A percentile compares a stretch with the other conserved stretches of the same genome.
Evolutionary conservation across 108 stramenopile genomes (phyloP).

Genomic region (Nitzschia sp.): DNA sequence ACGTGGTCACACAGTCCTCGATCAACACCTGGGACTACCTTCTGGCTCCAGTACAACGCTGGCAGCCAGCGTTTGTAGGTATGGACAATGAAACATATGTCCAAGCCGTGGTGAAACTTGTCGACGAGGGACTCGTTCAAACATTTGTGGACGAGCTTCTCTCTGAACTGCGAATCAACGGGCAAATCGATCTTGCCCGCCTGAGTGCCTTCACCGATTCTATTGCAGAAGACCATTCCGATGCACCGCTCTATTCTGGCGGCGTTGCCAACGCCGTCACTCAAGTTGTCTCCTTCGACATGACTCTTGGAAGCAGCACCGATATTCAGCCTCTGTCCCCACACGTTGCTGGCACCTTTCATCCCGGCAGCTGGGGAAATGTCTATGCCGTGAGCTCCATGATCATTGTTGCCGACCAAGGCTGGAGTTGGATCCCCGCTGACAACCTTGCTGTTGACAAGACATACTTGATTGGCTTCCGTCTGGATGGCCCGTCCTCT

Average conservation of each 20-base stretch:
- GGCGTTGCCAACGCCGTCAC: slow-evolving; percentile 24
- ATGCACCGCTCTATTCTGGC: neutral
- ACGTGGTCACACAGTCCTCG: slow-evolving; percentile 32
- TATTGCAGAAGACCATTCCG: slow-evolving; percentile 8
- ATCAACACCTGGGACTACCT: slow-evolving; percentile 24
- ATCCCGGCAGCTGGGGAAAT: slow-evolving; percentile 23
- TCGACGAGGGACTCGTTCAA: slow-evolving; percentile 31
- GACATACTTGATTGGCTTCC: slow-evolving; percentile 42
- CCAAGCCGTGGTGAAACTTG: slow-evolving; percentile 8
- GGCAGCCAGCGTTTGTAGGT: slow-evolving; percentile 19
- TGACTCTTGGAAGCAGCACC: neutral
- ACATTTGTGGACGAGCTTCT: slow-evolving; percentile 23
- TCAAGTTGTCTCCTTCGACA: slow-evolving; percentile 34
- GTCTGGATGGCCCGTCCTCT: slow-evolving; percentile 37
- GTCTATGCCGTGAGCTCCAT: slow-evolving; percentile 40
- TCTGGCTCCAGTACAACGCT: slow-evolving; percentile 29
- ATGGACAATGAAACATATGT: slow-evolving; percentile 39
- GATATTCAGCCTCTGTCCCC: neutral
- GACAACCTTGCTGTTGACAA: slow-evolving; percentile 7
- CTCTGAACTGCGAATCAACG: slow-evolving; percentile 18
- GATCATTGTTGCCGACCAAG: slow-evolving; percentile 43
- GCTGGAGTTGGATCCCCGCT: slow-evolving; percentile 25
- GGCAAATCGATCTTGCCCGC: slow-evolving; percentile 21
- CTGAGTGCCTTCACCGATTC: slow-evolving; percentile 23
- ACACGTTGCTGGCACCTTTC: slow-evolving; percentile 13